A percentile compares a stretch with the other conserved stretches of the same genome.
phyloP scores from a whole-genome alignment of 2,329 filamentous ascomycete genomes.

The Alternaria arbusti region DNA sequence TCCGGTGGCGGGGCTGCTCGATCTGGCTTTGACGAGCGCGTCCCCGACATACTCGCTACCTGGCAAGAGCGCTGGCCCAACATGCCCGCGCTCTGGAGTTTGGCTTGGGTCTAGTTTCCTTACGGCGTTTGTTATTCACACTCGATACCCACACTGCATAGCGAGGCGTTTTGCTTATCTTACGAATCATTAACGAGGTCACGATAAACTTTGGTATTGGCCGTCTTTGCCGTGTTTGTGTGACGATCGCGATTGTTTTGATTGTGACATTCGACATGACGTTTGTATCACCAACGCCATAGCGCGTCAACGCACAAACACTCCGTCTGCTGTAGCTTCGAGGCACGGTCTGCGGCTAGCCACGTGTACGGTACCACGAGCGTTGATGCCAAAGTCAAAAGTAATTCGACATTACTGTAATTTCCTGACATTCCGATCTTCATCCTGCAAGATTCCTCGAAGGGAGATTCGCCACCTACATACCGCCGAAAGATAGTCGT shows the following conservation, averaged over 20 bases:
- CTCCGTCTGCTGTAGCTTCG: slow-evolving; percentile 3
- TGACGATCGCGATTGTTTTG: not conserved
- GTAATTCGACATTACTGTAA: not conserved
- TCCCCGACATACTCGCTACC: slow-evolving; percentile 86
- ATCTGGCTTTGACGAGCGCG: slow-evolving; percentile 85
- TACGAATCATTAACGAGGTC: not conserved
- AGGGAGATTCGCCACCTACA: not conserved
- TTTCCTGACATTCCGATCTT: not conserved
- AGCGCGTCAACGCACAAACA: not conserved
- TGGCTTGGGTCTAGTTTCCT: slow-evolving; percentile 80
- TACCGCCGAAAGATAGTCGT: not conserved
- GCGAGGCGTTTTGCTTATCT: slow-evolving; percentile 23
- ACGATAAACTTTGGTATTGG: not conserved
- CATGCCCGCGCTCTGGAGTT: slow-evolving; percentile 88
- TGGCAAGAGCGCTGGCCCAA: slow-evolving; percentile 98
- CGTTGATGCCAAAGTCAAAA: not conserved
- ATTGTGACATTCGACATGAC: slow-evolving; percentile 4
- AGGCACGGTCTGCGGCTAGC: slow-evolving; percentile 12
- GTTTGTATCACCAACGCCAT: not conserved
- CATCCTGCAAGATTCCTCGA: not conserved
- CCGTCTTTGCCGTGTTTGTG: not conserved
- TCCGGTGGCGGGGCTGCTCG: slow-evolving; percentile 64
- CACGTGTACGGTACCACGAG: slow-evolving; percentile 11
- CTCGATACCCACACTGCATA: slow-evolving; percentile 34
- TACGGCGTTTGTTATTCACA: slow-evolving; percentile 8